These are phyloP conservation scores for Aegilops tauschii DNA, from an alignment of 176 grass and related monocot species.

Conservation along the genomic window DNA sequence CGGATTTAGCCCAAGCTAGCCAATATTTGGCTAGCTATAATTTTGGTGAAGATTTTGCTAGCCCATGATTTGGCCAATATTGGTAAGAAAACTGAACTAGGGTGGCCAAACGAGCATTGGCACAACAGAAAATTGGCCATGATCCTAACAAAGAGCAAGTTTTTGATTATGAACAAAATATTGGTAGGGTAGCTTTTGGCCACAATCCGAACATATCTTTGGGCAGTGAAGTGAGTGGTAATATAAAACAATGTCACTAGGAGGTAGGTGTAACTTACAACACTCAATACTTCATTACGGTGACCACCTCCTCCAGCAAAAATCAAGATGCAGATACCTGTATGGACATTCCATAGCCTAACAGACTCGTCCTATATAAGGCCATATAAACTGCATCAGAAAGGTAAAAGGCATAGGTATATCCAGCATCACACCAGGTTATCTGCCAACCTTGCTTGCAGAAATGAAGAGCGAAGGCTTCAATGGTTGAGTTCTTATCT, in stretches of 20 bases:
- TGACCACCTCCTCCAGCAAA: constrained; percentile 95
- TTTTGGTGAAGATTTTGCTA: neutral
- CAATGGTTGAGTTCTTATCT: constrained; percentile 79
- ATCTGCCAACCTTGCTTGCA: constrained; percentile 83
- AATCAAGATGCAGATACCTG: constrained; percentile 89
- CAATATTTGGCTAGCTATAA: neutral
- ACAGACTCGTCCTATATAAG: constrained; percentile 85
- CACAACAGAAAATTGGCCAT: neutral
- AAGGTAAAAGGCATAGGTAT: constrained; percentile 1
- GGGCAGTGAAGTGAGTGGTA: neutral
- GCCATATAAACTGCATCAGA: constrained; percentile 25
- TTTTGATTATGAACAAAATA: neutral
- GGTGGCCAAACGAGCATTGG: neutral
- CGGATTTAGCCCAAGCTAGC: too few species aligned
- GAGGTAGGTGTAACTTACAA: constrained; percentile 62
- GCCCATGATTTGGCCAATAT: neutral
- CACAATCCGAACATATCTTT: neutral
- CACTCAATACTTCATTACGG: constrained; percentile 92
- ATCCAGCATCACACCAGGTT: neutral
- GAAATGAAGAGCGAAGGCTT: constrained; percentile 90
- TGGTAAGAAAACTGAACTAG: neutral
- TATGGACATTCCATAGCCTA: constrained; percentile 96
- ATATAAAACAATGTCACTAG: neutral
- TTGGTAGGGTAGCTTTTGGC: neutral
- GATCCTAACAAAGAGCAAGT: neutral